Conservation (phyloP, 306 rosid species). For the Trifolium fragiferum region DNA sequence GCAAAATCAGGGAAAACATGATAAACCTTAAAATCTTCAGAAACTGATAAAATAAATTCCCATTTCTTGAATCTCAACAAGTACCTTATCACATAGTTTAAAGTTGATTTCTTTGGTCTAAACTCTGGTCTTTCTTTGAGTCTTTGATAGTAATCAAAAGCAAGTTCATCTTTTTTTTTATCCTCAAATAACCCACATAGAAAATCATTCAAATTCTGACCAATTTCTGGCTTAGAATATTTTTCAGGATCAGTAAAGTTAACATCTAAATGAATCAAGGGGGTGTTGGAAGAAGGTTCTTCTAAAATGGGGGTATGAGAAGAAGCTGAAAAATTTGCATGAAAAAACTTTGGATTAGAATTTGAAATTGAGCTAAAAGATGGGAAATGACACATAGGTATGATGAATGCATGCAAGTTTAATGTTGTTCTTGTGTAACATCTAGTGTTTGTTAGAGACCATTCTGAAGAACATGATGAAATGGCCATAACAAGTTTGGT, state of each 20-base stretch:
- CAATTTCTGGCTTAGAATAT: slow-evolving; percentile 43
- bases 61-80: slow-evolving; percentile 64
- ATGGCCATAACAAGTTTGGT: slow-evolving; percentile 56
- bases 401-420: slow-evolving; percentile 34
- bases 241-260: slow-evolving; percentile 26
- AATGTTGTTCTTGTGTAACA: slow-evolving; percentile 28
- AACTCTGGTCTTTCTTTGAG: slow-evolving; percentile 59
- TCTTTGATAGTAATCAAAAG: slow-evolving; percentile 60
- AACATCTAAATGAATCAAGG: slow-evolving; percentile 45
- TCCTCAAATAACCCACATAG: slow-evolving; percentile 57
- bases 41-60: slow-evolving; percentile 49
- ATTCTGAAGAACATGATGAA: slow-evolving; percentile 59
- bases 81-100: slow-evolving; percentile 61
- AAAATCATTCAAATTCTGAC: slow-evolving; percentile 50
- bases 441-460: slow-evolving; percentile 48
- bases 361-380: slow-evolving; percentile 41
- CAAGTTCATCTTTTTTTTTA: slow-evolving; percentile 52
- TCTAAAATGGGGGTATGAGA: slow-evolving; percentile 61
- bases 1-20: slow-evolving; percentile 58
- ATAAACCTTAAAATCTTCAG: slow-evolving; percentile 58
- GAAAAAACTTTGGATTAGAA: slow-evolving; percentile 41
- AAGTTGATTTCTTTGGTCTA: slow-evolving; percentile 56
- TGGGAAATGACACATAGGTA: slow-evolving; percentile 43
- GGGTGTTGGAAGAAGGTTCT: slow-evolving; percentile 47
- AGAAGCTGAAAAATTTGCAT: slow-evolving; percentile 47